Percentiles rank a stretch among this genome's conserved stretches.
phyloP scores from a whole-genome alignment of 1,284 basidiomycete genomes.

The Malassezia vespertilionis region DNA sequence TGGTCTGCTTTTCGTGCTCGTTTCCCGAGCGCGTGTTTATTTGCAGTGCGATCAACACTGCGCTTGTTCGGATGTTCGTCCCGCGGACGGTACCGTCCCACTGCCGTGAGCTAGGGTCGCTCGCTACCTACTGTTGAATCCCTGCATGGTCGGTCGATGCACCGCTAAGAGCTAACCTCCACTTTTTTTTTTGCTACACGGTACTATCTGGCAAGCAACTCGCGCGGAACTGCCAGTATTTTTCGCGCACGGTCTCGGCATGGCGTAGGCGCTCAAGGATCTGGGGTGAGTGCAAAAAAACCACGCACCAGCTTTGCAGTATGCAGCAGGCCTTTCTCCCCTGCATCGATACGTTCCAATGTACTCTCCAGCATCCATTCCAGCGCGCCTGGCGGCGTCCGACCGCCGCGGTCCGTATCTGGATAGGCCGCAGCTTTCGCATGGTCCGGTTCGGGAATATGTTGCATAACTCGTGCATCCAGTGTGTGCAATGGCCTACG shows the following conservation, averaged over 20 bases:
- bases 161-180: conserved; percentile 3
- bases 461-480: conserved; percentile 3
- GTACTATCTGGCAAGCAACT: too few relatives aligned
- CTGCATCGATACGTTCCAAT: neutral
- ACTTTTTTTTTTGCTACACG: conserved; percentile 2
- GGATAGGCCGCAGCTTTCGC: conserved; percentile 19
- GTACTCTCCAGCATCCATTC: conserved; percentile 25
- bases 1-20: conserved; percentile 83
- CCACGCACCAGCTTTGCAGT: neutral
- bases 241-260: conserved; percentile 1
- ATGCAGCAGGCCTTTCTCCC: neutral
- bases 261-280: conserved; percentile 8
- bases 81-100: conserved; percentile 39
- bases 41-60: conserved; percentile 19
- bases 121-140: conserved; percentile 26
- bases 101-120: neutral
- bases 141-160: conserved; percentile 29
- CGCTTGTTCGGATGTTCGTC: conserved; percentile 21
- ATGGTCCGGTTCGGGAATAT: conserved; percentile 16
- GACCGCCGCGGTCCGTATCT: conserved; percentile 19
- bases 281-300: conserved; percentile 1
- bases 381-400: conserved; percentile 22
- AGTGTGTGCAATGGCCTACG: neutral
- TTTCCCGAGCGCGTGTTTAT: conserved; percentile 56
- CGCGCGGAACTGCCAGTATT: conserved; percentile 13